These are phyloP conservation scores for Calonectria multiphialidica DNA, from an alignment of 2,329 filamentous ascomycete genomes.

Conservation along the genomic window DNA sequence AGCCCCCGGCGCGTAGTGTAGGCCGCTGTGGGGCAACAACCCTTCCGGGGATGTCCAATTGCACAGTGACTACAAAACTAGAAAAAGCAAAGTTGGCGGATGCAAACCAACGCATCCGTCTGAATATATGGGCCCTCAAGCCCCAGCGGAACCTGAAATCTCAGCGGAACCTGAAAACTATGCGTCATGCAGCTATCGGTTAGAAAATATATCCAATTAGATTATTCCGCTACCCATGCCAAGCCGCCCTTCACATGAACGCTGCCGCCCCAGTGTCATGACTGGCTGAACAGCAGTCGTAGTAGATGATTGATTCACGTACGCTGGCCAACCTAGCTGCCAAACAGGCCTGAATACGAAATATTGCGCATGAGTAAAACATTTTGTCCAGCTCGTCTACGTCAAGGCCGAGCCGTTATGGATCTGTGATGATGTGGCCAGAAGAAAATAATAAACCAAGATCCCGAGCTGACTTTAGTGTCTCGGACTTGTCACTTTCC, in stretches of 20 bases:
- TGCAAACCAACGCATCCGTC: background rate
- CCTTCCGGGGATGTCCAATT: background rate
- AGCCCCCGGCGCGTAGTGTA: background rate
- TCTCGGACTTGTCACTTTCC: too few species aligned
- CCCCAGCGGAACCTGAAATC: background rate
- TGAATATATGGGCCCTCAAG: background rate
- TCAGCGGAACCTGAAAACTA: background rate
- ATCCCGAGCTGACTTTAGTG: background rate
- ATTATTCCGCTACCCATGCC: background rate
- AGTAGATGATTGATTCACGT: background rate
- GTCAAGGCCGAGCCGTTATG: accelerated
- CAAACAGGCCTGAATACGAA: background rate
- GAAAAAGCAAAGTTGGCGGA: background rate
- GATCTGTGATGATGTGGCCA: background rate
- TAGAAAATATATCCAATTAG: background rate
- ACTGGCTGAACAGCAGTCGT: background rate
- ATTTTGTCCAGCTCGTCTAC: background rate
- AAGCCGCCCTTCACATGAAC: background rate
- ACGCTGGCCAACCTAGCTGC: background rate
- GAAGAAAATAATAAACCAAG: background rate
- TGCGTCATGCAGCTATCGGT: background rate
- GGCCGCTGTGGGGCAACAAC: background rate
- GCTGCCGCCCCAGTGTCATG: too few species aligned
- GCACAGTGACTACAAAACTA: background rate
- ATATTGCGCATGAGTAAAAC: background rate